Conservation (phyloP, 306 rosid species). For the Cicer pinnatifidum region DNA sequence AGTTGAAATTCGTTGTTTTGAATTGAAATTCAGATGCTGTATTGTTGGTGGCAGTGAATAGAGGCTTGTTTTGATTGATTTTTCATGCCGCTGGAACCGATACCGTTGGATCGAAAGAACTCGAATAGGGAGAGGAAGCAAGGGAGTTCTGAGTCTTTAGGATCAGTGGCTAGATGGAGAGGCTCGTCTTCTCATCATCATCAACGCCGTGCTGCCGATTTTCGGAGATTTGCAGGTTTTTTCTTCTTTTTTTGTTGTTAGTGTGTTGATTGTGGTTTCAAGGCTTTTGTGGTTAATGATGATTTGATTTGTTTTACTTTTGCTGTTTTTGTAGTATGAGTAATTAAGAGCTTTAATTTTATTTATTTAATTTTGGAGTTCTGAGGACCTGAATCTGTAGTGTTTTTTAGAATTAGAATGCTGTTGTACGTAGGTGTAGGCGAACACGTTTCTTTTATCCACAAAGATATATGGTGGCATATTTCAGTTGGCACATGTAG, state of each 20-base stretch:
- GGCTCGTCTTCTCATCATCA: slow-evolving; percentile 67
- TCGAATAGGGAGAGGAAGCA: slow-evolving; percentile 94
- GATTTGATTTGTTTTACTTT: background rate
- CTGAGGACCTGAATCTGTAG: background rate
- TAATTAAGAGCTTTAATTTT: background rate
- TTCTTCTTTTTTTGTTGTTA: background rate
- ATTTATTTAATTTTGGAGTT: background rate
- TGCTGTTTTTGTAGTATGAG: background rate
- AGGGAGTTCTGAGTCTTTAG: slow-evolving; percentile 77
- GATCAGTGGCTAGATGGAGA: slow-evolving; percentile 90
- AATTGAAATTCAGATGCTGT: background rate
- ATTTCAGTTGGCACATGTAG: background rate
- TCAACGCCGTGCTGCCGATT: slow-evolving; percentile 54
- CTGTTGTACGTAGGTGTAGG: background rate
- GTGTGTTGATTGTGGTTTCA: background rate
- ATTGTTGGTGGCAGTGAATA: background rate
- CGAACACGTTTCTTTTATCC: background rate
- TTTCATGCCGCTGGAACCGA: slow-evolving; percentile 98
- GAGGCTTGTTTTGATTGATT: slow-evolving; percentile 37
- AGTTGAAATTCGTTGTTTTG: slow-evolving; percentile 2
- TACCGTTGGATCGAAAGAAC: slow-evolving; percentile 96
- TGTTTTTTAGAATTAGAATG: background rate
- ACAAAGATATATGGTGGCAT: background rate
- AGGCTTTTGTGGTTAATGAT: background rate
- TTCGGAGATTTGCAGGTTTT: slow-evolving; percentile 76